Conservation (phyloP, 768 basidiomycete genomes). For the Termitomyces sp. region DNA sequence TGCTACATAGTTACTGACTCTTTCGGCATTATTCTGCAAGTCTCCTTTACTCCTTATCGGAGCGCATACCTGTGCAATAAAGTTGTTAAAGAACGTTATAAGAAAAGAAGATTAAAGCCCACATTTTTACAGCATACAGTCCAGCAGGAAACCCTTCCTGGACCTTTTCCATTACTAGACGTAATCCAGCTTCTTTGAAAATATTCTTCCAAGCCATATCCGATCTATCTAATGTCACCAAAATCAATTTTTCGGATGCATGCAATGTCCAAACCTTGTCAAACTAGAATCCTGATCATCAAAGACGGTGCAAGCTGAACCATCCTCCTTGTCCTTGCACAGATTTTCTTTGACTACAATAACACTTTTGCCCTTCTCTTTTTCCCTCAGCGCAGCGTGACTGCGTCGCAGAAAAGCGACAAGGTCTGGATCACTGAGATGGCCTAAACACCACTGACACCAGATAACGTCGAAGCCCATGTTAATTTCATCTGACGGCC, state of each 20-base stretch:
- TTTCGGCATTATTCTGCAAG: not conserved
- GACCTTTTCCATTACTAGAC: constrained; percentile 63
- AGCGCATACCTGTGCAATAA: constrained; percentile 48
- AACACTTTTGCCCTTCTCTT: constrained; percentile 40
- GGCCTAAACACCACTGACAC: constrained; percentile 97
- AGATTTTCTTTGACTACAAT: constrained; percentile 93
- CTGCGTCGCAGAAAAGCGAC: constrained; percentile 69
- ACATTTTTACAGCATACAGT: constrained; percentile 87
- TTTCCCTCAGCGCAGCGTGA: constrained; percentile 50
- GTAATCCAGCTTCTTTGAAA: constrained; percentile 72
- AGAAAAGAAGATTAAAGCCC: constrained; percentile 15
- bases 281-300: constrained; percentile 88
- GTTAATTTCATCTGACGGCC: constrained; percentile 40
- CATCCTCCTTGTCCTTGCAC: constrained; percentile 54
- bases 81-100: not conserved
- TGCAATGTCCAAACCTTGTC: constrained; percentile 54
- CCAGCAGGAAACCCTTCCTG: constrained; percentile 83
- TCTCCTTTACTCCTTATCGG: constrained; percentile 25
- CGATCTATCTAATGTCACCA: constrained; percentile 47
- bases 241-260: not conserved
- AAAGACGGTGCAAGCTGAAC: constrained; percentile 49
- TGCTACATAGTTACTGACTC: constrained; percentile 5
- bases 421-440: constrained; percentile 74
- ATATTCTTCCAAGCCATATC: constrained; percentile 75
- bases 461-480: constrained; percentile 84